phyloP scores from a whole-genome alignment of 1,284 basidiomycete species.

The Phenoliferia sp. region DNA sequence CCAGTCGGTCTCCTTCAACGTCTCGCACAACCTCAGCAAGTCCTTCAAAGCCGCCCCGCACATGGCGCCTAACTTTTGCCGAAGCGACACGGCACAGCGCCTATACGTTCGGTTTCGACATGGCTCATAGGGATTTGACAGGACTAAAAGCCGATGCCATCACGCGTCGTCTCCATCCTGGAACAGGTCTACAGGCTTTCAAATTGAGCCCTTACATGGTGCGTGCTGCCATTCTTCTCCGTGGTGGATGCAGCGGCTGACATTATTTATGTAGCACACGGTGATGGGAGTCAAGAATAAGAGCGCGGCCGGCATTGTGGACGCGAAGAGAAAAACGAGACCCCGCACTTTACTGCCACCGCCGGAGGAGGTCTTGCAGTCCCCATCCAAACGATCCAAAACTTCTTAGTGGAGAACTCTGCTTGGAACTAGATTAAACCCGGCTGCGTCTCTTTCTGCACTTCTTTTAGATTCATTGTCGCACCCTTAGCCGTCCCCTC shows the following conservation, averaged over 20 bases:
- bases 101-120: not conserved
- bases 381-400: not conserved
- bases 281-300: slow-evolving; percentile 11
- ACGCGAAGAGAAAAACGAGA: slow-evolving; percentile 6
- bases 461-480: no score
- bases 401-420: not conserved
- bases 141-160: slow-evolving; percentile 17
- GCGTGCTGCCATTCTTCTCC: no score
- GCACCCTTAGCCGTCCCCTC: no score
- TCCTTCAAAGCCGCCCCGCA: not conserved
- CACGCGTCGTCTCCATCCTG: slow-evolving; percentile 8
- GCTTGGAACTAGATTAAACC: no score
- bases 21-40: no score
- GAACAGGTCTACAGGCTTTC: slow-evolving; percentile 14
- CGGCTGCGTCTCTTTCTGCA: no score
- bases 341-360: slow-evolving; percentile 7
- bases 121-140: slow-evolving; percentile 16
- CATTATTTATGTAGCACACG: slow-evolving; percentile 24
- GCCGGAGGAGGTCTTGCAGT: not conserved
- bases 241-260: no score
- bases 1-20: not conserved
- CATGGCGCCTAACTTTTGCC: not conserved
- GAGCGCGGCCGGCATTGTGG: not conserved
- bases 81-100: not conserved
- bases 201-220: slow-evolving; percentile 22